A percentile compares a stretch with the other conserved stretches of the same genome.
Evolutionary conservation across 2,329 filamentous ascomycete species (phyloP).

Genomic region (Zymoseptoria passerinii): DNA sequence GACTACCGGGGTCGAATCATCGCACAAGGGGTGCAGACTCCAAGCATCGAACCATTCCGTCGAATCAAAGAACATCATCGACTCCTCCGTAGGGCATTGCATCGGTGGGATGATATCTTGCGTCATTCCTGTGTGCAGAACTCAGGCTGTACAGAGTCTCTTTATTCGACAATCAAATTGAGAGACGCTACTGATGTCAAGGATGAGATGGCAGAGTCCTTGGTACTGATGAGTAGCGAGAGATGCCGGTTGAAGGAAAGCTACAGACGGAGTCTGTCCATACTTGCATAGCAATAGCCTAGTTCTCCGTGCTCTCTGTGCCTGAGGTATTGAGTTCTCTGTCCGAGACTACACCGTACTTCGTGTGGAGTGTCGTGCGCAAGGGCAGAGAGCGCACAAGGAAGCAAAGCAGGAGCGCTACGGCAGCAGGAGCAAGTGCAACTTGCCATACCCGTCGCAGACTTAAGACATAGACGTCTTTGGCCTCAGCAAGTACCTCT

Average conservation of each 20-base stretch:
- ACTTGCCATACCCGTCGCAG: conserved; percentile 2
- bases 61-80: too few relatives aligned
- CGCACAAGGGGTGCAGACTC: too few relatives aligned
- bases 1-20: too few relatives aligned
- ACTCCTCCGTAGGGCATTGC: too few relatives aligned
- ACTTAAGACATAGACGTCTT: conserved; percentile 4
- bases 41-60: too few relatives aligned
- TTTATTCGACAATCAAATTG: too few relatives aligned
- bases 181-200: too few relatives aligned
- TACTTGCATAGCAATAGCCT: not conserved
- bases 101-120: too few relatives aligned
- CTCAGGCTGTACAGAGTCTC: too few relatives aligned
- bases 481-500: conserved; percentile 1
- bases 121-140: too few relatives aligned
- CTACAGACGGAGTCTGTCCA: not conserved
- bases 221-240: too few relatives aligned
- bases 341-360: conserved; percentile 2
- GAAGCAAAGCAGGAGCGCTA: conserved; percentile 4
- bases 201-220: too few relatives aligned
- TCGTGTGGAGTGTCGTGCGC: conserved; percentile 4
- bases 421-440: conserved; percentile 4
- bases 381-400: conserved; percentile 4
- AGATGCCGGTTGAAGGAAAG: not conserved
- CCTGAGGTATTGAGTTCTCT: not conserved
- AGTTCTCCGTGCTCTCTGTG: not conserved